Evolutionary conservation across 129 eudicot genomes (phyloP).

Genomic region (sunflower (Helianthus annuus)): HanXRQr2.0-SUNRISE NC_035433.2:111074809-111075308

Average conservation of each 20-base stretch:
- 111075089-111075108: slow-evolving; percentile 2
- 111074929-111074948: background rate
- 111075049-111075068: slow-evolving; percentile 42
- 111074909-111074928: background rate
- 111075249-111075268: slow-evolving; percentile 6
- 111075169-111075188: background rate
- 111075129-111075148: slow-evolving; percentile 16
- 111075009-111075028: slow-evolving; percentile 58
- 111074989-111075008: background rate
- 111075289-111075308: slow-evolving; percentile 5
- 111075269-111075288: background rate
- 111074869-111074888: background rate
- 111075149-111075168: background rate
- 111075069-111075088: slow-evolving; percentile 30
- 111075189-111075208: background rate
- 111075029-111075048: slow-evolving; percentile 71
- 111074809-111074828: slow-evolving; percentile 54
- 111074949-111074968: background rate
- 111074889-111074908: background rate
- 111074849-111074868: background rate
- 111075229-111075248: background rate
- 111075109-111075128: slow-evolving; percentile 15
- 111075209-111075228: background rate
- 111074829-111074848: slow-evolving; percentile 84
- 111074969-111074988: background rate